Evolutionary conservation across 2,329 filamentous ascomycete genomes (phyloP).

Genomic region (Penicillium oxalicum): DNA sequence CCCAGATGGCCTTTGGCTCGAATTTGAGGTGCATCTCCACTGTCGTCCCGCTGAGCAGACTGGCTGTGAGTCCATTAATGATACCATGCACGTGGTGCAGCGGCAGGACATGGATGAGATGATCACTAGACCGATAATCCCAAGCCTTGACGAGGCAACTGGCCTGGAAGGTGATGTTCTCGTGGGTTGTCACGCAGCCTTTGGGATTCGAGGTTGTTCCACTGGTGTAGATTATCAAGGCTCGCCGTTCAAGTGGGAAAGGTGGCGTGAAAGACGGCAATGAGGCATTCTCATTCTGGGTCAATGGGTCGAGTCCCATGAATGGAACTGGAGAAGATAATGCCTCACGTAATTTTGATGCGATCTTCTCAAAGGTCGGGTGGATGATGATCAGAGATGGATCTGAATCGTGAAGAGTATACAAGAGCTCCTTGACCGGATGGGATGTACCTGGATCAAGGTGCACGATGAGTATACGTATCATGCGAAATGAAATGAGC

Average conservation of each 20-base stretch:
- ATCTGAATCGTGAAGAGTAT: conserved; percentile 39
- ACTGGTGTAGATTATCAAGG: conserved; percentile 41
- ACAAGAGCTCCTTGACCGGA: conserved; percentile 38
- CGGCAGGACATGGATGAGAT: conserved; percentile 46
- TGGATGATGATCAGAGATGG: conserved; percentile 40
- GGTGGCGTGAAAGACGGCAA: conserved; percentile 30
- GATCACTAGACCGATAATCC: conserved; percentile 33
- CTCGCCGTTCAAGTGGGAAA: conserved; percentile 27
- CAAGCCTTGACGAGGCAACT: conserved; percentile 28
- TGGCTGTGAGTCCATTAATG: conserved; percentile 46
- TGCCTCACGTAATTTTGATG: conserved; percentile 26
- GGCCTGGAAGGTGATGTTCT: conserved; percentile 34
- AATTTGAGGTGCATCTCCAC: conserved; percentile 47
- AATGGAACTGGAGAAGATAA: conserved; percentile 26
- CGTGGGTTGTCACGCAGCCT: conserved; percentile 41
- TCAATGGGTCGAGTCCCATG: conserved; percentile 25
- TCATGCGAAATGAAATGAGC: too few species aligned
- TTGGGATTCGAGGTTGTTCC: conserved; percentile 40
- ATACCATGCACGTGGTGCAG: conserved; percentile 49
- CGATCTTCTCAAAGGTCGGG: conserved; percentile 33
- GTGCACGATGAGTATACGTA: too few species aligned
- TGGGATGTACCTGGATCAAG: conserved; percentile 34
- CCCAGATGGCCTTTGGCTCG: conserved; percentile 43
- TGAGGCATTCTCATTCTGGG: conserved; percentile 15
- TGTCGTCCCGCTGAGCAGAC: conserved; percentile 41